Base-by-base conservation (phyloP, 345 rosid species). In the Syzygium aromaticum region DNA sequence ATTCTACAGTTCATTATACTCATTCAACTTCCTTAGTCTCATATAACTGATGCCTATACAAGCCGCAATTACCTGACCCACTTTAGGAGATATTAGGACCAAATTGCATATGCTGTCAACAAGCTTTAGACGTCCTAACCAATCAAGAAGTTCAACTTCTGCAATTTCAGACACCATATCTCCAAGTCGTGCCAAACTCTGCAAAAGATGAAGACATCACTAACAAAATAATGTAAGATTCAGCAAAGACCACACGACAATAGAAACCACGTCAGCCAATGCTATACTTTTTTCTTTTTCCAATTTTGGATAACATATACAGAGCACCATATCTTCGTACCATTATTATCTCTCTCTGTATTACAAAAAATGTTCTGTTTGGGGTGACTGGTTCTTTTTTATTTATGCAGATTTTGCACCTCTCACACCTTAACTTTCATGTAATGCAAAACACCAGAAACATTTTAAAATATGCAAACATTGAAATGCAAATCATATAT, bases 71-170 rank as follows among this genome's bases (percentile, higher is more conserved):
- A 97, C 99, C 99, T 94, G 96, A 89, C 98, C 98, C 87, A 92
- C 91, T 90, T 93, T 93, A 87, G 99, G 98, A 90, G 89, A 88
- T 87, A 95, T 94, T 86, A 92, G 90, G 85, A 97, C 86, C 89
- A 97, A 90, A 91, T 93, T 90, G 89, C 95, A 93, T 87, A 96
- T 93, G 92, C 99, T 94, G 85, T 91, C 93, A 90, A 95, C 92
- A 86, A 96, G 92, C 92, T 89, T 95, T 85, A 92, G 92, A 78
- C 99, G 98, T 87, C 98, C 99, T 86, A 88, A 89, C 98, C 98
- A 97, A 87, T 94, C 97, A 91, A 95, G 94, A 89, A 95, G 94
- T 86, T 93, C 96, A 89, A 88, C 91, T 87, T 95, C 98, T 86
- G 96, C 94, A 87, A 96, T 91, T 93, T 92, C 93, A 88, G 85